phyloP scores from a whole-genome alignment of 192 early-diverging fungal species.

The Coemansia sp. region DNA sequence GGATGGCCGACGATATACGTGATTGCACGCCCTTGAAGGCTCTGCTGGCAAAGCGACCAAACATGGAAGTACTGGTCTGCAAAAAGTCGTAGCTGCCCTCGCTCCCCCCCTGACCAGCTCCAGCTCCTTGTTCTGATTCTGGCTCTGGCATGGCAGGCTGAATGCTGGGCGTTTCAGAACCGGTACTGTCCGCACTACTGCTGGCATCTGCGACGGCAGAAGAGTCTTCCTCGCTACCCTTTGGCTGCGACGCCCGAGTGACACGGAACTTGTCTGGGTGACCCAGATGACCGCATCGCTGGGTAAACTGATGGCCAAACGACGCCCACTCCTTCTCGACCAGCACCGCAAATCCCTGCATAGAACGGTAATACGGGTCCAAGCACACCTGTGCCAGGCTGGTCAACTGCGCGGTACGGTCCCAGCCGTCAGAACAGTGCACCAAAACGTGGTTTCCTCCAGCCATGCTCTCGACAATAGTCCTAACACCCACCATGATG shows the following conservation, averaged over 20 bases:
- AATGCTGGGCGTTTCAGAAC: no score
- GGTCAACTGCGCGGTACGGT: conserved; percentile 92
- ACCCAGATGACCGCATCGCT: conserved; percentile 88
- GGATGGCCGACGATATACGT: conserved; percentile 48
- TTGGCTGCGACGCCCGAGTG: conserved; percentile 9
- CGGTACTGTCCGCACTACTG: background rate
- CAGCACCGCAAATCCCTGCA: conserved; percentile 85
- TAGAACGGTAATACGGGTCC: conserved; percentile 95
- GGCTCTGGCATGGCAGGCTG: no score
- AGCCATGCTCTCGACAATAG: conserved; percentile 77
- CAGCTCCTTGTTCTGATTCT: background rate
- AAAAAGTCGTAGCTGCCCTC: conserved; percentile 25
- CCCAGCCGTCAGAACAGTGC: conserved; percentile 99
- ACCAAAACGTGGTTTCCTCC: conserved; percentile 83
- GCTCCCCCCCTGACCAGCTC: no score
- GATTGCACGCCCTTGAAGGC: conserved; percentile 45
- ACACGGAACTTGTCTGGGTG: conserved; percentile 71
- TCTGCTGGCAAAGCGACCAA: conserved; percentile 46
- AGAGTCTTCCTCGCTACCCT: background rate
- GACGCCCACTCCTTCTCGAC: conserved; percentile 98
- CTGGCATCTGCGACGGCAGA: background rate
- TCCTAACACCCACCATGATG: conserved; percentile 75
- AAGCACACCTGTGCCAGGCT: conserved; percentile 87
- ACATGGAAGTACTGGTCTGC: conserved; percentile 36
- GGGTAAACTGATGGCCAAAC: conserved; percentile 95